phyloP scores from a whole-genome alignment of 2,329 filamentous ascomycete genomes.

The Leptosphaerulina australis region DNA sequence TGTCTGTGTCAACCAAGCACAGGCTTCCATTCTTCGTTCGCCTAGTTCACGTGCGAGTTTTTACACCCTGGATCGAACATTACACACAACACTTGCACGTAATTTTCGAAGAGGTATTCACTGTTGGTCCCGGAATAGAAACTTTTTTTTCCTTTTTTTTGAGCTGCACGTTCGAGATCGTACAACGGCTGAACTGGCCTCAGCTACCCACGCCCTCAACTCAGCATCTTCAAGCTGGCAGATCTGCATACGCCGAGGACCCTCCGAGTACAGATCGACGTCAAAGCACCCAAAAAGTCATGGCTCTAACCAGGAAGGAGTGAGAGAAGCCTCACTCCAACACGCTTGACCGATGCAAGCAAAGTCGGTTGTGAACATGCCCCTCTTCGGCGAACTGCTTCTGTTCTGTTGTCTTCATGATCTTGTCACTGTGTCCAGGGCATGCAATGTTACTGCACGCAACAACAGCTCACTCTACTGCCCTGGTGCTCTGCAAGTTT shows the following conservation, averaged over 20 bases:
- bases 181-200: neutral
- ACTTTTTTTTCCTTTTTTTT: too few relatives aligned
- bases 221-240: constrained; percentile 5
- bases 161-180: too few relatives aligned
- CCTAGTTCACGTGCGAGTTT: constrained; percentile 1
- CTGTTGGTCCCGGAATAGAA: too few relatives aligned
- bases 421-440: constrained; percentile 1
- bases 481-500: neutral
- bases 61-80: neutral
- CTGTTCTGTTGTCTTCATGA: neutral
- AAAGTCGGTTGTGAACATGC: constrained; percentile 8
- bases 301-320: constrained; percentile 13
- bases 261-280: constrained; percentile 21
- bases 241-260: constrained; percentile 21
- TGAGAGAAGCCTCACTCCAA: constrained; percentile 7
- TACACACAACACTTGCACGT: neutral
- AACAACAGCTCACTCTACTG: constrained; percentile 17
- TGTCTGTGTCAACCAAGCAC: constrained; percentile 9
- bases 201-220: neutral
- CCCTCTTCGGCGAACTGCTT: constrained; percentile 9
- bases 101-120: neutral
- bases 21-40: constrained; percentile 1
- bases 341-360: constrained; percentile 17
- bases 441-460: constrained; percentile 16
- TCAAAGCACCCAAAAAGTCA: constrained; percentile 7